These are phyloP conservation scores for Paratrimastix pyriformis DNA, from an alignment of 78 protist genomes.

Conservation along the genomic window DNA sequence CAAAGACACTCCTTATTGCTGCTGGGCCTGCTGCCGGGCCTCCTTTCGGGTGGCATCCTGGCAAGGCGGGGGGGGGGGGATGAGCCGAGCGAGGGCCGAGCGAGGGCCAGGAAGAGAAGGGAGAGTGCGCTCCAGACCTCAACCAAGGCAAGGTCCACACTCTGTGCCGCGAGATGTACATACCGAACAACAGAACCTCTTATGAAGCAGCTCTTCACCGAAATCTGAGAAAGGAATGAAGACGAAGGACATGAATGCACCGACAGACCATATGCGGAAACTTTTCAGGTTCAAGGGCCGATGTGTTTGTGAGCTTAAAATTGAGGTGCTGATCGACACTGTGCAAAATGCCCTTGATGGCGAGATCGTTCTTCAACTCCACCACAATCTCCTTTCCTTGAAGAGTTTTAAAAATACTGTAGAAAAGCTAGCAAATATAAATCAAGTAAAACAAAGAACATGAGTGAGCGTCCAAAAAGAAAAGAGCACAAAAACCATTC, in stretches of 20 bases:
- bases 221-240: slow-evolving; percentile 17
- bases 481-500: no score
- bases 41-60: no score
- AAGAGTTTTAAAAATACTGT: no score
- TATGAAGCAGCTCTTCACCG: slow-evolving; percentile 79
- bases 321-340: slow-evolving; percentile 89
- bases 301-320: slow-evolving; percentile 62
- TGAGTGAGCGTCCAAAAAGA: no score
- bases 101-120: no score
- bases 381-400: slow-evolving; percentile 69
- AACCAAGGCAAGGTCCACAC: slow-evolving; percentile 78
- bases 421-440: no score
- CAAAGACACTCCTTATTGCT: no score
- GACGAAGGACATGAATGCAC: neutral
- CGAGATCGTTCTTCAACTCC: slow-evolving; percentile 66
- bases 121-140: no score
- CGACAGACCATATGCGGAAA: slow-evolving; percentile 80
- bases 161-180: slow-evolving; percentile 64
- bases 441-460: no score
- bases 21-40: no score
- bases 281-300: slow-evolving; percentile 58
- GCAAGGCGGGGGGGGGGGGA: no score
- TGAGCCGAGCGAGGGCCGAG: no score
- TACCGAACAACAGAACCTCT: slow-evolving; percentile 89
- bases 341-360: slow-evolving; percentile 62